phyloP scores from a whole-genome alignment of 257 asterid species.

The Scutellaria galericulata region DNA sequence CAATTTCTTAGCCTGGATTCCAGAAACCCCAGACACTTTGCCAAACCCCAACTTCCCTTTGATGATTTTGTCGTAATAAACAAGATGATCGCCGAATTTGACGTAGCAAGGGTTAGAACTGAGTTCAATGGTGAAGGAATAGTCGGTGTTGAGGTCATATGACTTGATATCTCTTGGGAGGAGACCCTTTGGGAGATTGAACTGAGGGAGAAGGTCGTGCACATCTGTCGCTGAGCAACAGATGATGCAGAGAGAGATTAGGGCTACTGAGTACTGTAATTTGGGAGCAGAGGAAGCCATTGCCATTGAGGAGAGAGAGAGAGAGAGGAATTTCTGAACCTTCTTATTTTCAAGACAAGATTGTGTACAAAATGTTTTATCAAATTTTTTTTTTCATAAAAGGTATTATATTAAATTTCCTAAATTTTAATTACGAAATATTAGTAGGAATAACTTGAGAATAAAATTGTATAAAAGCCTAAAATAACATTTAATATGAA shows the following conservation, averaged over 20 bases:
- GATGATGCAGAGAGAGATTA: slow-evolving; percentile 42
- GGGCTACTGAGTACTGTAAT: slow-evolving; percentile 20
- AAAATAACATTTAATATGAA: too few relatives aligned
- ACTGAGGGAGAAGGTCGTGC: slow-evolving; percentile 52
- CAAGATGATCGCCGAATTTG: slow-evolving; percentile 57
- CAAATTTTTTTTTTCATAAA: neutral
- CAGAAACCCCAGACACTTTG: slow-evolving; percentile 61
- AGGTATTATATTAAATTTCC: too few relatives aligned
- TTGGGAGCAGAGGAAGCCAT: slow-evolving; percentile 2
- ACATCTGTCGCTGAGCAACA: slow-evolving; percentile 40
- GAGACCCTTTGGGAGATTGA: slow-evolving; percentile 58
- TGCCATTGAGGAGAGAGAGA: slow-evolving; percentile 37
- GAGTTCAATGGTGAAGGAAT: slow-evolving; percentile 51
- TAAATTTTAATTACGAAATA: too few relatives aligned
- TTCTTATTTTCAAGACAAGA: too few relatives aligned
- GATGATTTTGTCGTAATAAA: slow-evolving; percentile 54
- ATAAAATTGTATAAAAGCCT: too few relatives aligned
- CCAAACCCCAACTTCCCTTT: slow-evolving; percentile 66
- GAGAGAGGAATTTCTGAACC: neutral
- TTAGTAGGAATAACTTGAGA: too few relatives aligned
- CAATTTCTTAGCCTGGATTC: slow-evolving; percentile 69
- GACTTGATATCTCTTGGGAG: slow-evolving; percentile 52
- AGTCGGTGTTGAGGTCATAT: slow-evolving; percentile 41
- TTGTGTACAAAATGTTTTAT: too few relatives aligned
- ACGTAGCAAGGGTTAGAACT: slow-evolving; percentile 61